These are phyloP conservation scores for Prunus mira DNA, from an alignment of 306 rosid genomes.

Conservation along the genomic window DNA sequence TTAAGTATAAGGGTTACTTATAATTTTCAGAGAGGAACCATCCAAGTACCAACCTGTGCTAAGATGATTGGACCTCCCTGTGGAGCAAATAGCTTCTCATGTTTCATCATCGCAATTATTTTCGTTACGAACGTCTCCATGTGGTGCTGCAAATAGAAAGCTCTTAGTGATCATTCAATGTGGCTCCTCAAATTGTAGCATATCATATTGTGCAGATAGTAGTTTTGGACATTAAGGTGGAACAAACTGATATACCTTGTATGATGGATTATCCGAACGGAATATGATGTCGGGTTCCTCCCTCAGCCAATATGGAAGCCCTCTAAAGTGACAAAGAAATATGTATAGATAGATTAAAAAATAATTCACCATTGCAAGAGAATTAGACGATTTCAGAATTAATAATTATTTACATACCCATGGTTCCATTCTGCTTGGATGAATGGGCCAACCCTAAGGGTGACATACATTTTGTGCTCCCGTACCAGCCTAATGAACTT, in stretches of 20 bases:
- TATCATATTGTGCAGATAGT: neutral
- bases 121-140: constrained; percentile 55
- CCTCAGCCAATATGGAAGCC: constrained; percentile 92
- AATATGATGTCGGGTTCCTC: constrained; percentile 61
- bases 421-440: constrained; percentile 98
- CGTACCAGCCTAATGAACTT: constrained; percentile 56
- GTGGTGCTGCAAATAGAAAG: constrained; percentile 38
- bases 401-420: constrained; percentile 43
- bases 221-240: neutral
- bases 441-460: constrained; percentile 85
- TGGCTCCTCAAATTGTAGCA: neutral
- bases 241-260: constrained; percentile 50
- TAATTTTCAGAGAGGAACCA: neutral
- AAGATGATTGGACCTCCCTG: constrained; percentile 92
- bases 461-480: constrained; percentile 53
- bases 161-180: neutral
- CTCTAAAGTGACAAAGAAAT: constrained; percentile 43
- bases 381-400: neutral
- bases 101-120: constrained; percentile 55
- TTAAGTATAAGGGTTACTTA: neutral
- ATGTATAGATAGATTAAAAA: neutral
- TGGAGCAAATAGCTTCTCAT: constrained; percentile 61
- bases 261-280: constrained; percentile 65
- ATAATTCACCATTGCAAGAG: neutral
- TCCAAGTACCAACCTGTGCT: constrained; percentile 56